phyloP scores from a whole-genome alignment of 2,329 filamentous ascomycete species.

The Monilinia fructicola region DNA sequence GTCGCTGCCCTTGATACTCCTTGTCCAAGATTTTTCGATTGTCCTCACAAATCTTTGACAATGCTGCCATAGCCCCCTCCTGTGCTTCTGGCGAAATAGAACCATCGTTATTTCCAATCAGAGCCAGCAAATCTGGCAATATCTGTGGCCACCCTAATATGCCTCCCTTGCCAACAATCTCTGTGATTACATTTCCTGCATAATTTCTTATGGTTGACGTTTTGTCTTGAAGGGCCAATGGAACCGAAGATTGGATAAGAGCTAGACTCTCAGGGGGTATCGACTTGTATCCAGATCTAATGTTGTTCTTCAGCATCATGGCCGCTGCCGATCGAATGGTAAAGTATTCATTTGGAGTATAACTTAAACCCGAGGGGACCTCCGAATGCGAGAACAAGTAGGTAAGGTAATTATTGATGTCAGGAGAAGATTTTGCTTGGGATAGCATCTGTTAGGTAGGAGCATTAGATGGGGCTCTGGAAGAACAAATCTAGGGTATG shows the following conservation, averaged over 20 bases:
- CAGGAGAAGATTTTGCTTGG: conserved; percentile 82
- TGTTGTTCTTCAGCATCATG: conserved; percentile 94
- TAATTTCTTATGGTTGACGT: conserved; percentile 82
- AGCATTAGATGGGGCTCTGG: conserved; percentile 19
- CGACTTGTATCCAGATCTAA: conserved; percentile 71
- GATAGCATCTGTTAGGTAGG: conserved; percentile 72
- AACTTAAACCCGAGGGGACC: conserved; percentile 59
- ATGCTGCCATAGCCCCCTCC: conserved; percentile 89
- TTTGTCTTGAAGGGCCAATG: conserved; percentile 77
- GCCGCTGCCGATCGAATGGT: conserved; percentile 83
- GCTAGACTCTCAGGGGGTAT: conserved; percentile 71
- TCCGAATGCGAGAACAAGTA: conserved; percentile 79
- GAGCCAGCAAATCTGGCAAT: conserved; percentile 74
- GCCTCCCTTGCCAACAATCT: conserved; percentile 80
- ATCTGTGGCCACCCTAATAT: conserved; percentile 90
- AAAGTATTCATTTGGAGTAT: conserved; percentile 63
- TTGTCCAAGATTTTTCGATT: conserved; percentile 83
- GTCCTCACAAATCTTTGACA: conserved; percentile 96
- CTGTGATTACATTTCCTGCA: conserved; percentile 90
- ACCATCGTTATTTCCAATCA: conserved; percentile 72
- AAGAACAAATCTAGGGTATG: background rate
- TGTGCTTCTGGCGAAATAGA: conserved; percentile 70
- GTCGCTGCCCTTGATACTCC: conserved; percentile 84
- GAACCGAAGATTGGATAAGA: conserved; percentile 77
- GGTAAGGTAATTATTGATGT: conserved; percentile 96